Conservation (phyloP, 768 basidiomycete species). For the Mycena rebaudengoi region DNA sequence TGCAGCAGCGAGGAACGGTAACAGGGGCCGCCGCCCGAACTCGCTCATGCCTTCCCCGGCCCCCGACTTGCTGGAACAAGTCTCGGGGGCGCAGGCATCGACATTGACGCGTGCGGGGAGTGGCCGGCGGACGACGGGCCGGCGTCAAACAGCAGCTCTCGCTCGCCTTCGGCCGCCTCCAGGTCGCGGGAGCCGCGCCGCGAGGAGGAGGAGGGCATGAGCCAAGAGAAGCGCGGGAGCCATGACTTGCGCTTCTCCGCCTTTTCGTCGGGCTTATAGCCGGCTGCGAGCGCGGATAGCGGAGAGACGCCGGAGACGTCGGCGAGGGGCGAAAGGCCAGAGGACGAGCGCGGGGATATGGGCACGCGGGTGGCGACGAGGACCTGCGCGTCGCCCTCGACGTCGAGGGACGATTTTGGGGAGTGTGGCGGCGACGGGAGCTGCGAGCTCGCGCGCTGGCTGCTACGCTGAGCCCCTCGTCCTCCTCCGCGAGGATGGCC, state of each 20-base stretch:
- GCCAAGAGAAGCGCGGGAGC: slow-evolving; percentile 30
- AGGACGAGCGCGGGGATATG: too few relatives aligned
- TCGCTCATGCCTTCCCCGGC: slow-evolving; percentile 19
- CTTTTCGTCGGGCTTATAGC: background rate
- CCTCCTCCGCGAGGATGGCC: slow-evolving; percentile 23
- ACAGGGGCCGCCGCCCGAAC: slow-evolving; percentile 19
- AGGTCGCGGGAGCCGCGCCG: slow-evolving; percentile 8
- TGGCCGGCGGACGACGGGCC: too few relatives aligned
- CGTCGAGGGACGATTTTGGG: background rate
- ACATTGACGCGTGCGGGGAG: slow-evolving; percentile 3
- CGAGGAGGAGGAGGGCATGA: background rate
- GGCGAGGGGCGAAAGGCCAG: background rate
- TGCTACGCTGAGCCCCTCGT: slow-evolving; percentile 1
- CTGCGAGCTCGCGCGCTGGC: too few relatives aligned
- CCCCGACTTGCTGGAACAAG: background rate
- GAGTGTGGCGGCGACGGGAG: background rate
- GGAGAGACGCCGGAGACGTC: background rate
- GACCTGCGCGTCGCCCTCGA: slow-evolving; percentile 18
- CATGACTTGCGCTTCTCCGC: slow-evolving; percentile 20
- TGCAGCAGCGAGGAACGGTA: slow-evolving; percentile 10
- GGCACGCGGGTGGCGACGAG: slow-evolving; percentile 14
- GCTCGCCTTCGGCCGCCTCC: slow-evolving; percentile 18
- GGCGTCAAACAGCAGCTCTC: slow-evolving; percentile 18
- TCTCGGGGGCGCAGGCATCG: background rate
- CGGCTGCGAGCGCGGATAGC: background rate